Evolutionary conservation across 176 grass and related monocot genomes (phyloP).

Genomic region (Calamus simplicifolius): DNA sequence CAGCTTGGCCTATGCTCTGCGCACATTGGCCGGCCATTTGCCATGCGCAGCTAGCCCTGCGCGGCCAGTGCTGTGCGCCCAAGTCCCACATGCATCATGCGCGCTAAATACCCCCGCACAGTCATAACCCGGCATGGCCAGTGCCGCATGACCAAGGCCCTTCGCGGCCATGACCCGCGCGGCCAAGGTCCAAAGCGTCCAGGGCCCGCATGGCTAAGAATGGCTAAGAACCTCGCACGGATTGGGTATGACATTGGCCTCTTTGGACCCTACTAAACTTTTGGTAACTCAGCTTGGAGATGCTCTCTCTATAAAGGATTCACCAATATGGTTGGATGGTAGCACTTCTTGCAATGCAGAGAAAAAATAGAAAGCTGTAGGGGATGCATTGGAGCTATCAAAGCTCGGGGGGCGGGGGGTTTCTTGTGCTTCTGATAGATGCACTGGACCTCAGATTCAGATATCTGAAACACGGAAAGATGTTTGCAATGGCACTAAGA

Average conservation of each 20-base stretch:
- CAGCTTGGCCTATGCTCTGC: too few species aligned
- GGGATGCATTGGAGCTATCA: slow-evolving; percentile 75
- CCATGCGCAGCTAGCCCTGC: too few species aligned
- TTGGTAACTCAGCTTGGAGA: slow-evolving; percentile 50
- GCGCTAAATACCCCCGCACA: too few species aligned
- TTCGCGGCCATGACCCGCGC: too few species aligned
- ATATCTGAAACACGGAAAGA: slow-evolving; percentile 42
- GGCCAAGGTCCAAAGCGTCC: too few species aligned
- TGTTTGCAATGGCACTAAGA: slow-evolving; percentile 68
- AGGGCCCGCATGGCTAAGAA: too few species aligned
- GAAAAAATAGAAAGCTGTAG: slow-evolving; percentile 77
- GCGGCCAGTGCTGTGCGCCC: too few species aligned
- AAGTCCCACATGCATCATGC: too few species aligned
- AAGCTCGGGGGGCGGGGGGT: slow-evolving; percentile 75
- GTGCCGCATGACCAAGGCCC: too few species aligned
- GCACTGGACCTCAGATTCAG: slow-evolving; percentile 77
- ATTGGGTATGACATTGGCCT: slow-evolving; percentile 56
- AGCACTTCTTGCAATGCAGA: slow-evolving; percentile 89
- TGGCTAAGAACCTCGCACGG: too few species aligned
- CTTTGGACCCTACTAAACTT: slow-evolving; percentile 53
- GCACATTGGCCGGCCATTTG: too few species aligned
- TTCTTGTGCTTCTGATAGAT: slow-evolving; percentile 86
- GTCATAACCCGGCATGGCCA: too few species aligned
- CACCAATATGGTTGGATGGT: slow-evolving; percentile 97
- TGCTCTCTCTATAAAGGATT: slow-evolving; percentile 67